These are phyloP conservation scores for Ophiostoma sp. DNA, from an alignment of 2,329 filamentous ascomycete genomes.

Conservation along the genomic window DNA sequence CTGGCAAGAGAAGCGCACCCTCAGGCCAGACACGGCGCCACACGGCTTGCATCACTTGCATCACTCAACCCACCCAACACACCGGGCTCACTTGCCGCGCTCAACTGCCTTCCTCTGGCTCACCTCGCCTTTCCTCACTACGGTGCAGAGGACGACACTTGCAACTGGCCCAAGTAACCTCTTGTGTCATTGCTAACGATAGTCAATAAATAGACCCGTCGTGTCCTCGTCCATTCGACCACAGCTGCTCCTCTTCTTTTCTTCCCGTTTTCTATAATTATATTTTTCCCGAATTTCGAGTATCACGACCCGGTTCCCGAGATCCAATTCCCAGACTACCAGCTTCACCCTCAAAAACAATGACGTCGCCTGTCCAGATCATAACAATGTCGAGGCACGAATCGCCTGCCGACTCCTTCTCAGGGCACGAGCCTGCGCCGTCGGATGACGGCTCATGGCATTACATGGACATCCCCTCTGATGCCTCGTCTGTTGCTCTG, in stretches of 20 bases:
- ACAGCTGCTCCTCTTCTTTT: neutral
- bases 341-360: neutral
- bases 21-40: neutral
- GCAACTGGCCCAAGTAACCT: neutral
- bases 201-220: neutral
- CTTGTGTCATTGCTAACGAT: neutral
- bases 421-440: conserved; percentile 18
- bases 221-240: neutral
- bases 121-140: neutral
- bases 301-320: neutral
- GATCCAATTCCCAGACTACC: neutral
- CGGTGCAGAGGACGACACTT: neutral
- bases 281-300: neutral
- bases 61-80: neutral
- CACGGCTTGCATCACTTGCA: conserved; percentile 4
- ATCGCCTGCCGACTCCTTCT: conserved; percentile 20
- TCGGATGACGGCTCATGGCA: conserved; percentile 43
- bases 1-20: conserved; percentile 1
- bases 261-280: neutral
- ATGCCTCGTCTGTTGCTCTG: conserved; percentile 40
- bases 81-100: too few species aligned
- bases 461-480: conserved; percentile 38
- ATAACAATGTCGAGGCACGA: conserved; percentile 20
- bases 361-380: neutral
- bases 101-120: neutral